Evolutionary conservation across 148 eudicot genomes (phyloP).

Genomic region (Drosera capensis): DNA sequence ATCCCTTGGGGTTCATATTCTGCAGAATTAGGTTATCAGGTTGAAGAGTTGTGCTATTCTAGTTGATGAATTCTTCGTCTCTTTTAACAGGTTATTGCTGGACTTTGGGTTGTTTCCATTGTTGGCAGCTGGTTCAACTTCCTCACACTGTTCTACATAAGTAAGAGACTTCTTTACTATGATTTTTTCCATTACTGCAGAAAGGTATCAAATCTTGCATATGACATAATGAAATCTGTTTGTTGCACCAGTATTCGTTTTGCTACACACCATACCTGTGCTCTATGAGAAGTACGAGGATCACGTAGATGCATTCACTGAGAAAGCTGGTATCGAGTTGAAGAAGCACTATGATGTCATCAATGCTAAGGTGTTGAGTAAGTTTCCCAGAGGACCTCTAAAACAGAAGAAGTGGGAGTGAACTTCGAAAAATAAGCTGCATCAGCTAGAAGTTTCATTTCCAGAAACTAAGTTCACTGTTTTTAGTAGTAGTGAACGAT

Average conservation of each 20-base stretch:
- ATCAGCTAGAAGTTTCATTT: no score
- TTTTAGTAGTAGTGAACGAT: no score
- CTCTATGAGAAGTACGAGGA: slow-evolving; percentile 84
- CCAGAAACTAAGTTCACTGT: no score
- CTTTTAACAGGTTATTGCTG: slow-evolving; percentile 52
- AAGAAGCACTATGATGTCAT: slow-evolving; percentile 74
- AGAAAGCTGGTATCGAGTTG: slow-evolving; percentile 61
- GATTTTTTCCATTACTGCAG: neutral
- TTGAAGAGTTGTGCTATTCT: no score
- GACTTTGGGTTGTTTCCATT: slow-evolving; percentile 69
- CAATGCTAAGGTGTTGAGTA: slow-evolving; percentile 61
- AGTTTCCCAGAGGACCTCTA: slow-evolving; percentile 57
- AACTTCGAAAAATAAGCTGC: no score
- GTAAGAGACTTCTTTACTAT: slow-evolving; percentile 29
- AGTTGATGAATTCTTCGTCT: neutral
- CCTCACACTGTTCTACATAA: slow-evolving; percentile 65
- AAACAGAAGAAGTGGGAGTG: slow-evolving; percentile 32
- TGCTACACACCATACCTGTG: slow-evolving; percentile 67
- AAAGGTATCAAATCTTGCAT: neutral
- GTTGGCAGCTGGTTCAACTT: slow-evolving; percentile 59
- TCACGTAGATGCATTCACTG: slow-evolving; percentile 59
- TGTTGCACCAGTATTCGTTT: slow-evolving; percentile 36
- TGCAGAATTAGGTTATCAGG: neutral
- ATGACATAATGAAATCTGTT: neutral
- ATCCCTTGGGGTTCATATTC: neutral